Percentiles rank a stretch among this genome's conserved stretches.
Conservation (phyloP, 1,284 basidiomycete genomes). For the Fistulina hepatica region DNA sequence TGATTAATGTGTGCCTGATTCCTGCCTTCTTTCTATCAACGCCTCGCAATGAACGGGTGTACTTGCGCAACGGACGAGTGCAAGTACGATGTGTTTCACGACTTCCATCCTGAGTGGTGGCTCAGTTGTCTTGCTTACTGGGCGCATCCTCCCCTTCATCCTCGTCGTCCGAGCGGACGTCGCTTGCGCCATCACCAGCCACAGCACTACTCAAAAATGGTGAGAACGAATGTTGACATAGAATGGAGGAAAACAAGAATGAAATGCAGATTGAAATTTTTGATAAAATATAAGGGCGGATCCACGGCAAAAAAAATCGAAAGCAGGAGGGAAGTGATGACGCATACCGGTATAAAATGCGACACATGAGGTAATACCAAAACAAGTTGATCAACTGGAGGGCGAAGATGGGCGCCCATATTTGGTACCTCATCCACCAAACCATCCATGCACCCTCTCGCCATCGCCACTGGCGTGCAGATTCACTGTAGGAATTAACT, state of each 20-base stretch:
- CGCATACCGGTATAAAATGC: conserved; percentile 44
- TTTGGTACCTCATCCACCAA: conserved; percentile 69
- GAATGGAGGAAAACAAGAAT: too few species aligned
- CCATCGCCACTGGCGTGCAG: conserved; percentile 49
- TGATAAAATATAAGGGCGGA: conserved; percentile 3
- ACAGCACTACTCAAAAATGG: too few species aligned
- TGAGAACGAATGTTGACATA: too few species aligned
- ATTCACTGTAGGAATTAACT: conserved; percentile 32
- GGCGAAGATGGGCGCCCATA: conserved; percentile 56
- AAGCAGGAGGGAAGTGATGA: background rate
- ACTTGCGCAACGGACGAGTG: too few species aligned
- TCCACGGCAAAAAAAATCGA: background rate
- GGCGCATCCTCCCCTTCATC: conserved; percentile 36
- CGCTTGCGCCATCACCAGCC: conserved; percentile 19
- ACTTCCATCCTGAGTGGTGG: too few species aligned
- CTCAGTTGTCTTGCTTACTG: conserved; percentile 25
- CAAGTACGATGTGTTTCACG: too few species aligned
- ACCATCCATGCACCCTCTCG: conserved; percentile 60
- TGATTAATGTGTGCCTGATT: too few species aligned
- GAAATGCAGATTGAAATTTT: too few species aligned
- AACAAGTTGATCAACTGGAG: conserved; percentile 71
- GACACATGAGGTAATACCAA: conserved; percentile 68
- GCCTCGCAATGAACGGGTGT: too few species aligned
- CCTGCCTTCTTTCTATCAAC: too few species aligned
- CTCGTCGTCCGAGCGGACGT: conserved; percentile 62